Conservation (phyloP, 176 grass and related monocot genomes). For the Zea luxurians region DNA sequence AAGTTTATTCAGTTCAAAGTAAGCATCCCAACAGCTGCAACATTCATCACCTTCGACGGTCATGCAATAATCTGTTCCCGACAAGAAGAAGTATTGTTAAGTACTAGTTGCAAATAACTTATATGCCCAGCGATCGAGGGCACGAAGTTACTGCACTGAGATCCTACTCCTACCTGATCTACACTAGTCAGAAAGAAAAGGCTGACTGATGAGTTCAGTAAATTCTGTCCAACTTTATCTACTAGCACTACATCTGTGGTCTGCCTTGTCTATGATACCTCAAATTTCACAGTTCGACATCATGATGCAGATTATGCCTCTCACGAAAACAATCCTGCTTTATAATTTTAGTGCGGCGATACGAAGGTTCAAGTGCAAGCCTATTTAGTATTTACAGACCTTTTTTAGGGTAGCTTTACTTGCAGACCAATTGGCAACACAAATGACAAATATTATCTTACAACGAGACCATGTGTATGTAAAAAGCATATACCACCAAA, state of each 20-base stretch:
- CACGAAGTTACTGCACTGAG: neutral
- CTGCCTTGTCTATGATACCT: neutral
- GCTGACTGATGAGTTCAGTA: neutral
- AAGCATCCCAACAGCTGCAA: conserved; percentile 90
- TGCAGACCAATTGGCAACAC: neutral
- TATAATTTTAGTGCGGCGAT: neutral
- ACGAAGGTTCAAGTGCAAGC: neutral
- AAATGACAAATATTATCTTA: neutral
- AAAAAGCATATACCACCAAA: neutral
- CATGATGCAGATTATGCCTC: neutral
- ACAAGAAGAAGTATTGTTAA: conserved; percentile 21
- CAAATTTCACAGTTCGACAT: conserved; percentile 5
- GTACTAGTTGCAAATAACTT: neutral
- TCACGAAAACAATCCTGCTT: neutral
- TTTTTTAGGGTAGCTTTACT: neutral
- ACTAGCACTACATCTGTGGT: neutral
- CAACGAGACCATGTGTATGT: neutral
- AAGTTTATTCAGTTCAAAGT: conserved; percentile 82
- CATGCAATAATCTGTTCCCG: conserved; percentile 71
- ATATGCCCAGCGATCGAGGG: neutral
- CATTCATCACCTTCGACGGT: conserved; percentile 75
- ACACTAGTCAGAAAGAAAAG: neutral
- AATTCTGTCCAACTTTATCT: neutral
- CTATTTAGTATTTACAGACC: neutral
- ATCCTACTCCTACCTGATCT: neutral